Conservation (phyloP, 179 eudicot genomes). For the Amaranthus tricolor region DNA sequence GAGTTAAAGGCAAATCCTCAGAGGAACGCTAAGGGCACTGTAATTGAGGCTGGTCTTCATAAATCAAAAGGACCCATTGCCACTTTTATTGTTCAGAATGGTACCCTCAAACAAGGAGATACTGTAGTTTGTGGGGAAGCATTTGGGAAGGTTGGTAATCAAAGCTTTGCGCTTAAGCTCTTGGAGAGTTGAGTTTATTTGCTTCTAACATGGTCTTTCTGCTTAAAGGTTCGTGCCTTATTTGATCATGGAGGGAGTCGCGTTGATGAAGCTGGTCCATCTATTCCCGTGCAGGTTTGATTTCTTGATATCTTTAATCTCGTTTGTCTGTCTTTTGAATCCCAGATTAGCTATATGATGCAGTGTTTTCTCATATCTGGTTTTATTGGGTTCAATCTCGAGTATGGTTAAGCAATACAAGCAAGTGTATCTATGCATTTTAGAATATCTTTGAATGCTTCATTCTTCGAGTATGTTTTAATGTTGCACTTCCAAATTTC, state of each 20-base stretch:
- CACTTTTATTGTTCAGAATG: slow-evolving; percentile 96
- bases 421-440: not conserved
- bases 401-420: not conserved
- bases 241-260: slow-evolving; percentile 87
- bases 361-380: not conserved
- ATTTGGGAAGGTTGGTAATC: slow-evolving; percentile 80
- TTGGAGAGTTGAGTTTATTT: not conserved
- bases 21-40: slow-evolving; percentile 84
- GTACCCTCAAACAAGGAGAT: slow-evolving; percentile 87
- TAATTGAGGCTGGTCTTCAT: slow-evolving; percentile 96
- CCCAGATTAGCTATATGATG: not conserved
- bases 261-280: slow-evolving; percentile 90
- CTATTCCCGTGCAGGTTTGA: slow-evolving; percentile 83
- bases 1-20: slow-evolving; percentile 94
- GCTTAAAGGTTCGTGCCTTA: slow-evolving; percentile 75
- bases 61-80: slow-evolving; percentile 92
- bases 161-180: slow-evolving; percentile 11
- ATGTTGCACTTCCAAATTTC: not conserved
- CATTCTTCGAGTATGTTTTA: not conserved
- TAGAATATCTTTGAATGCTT: not conserved
- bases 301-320: slow-evolving; percentile 1
- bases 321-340: not conserved
- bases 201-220: slow-evolving; percentile 24
- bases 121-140: slow-evolving; percentile 90
- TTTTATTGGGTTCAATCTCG: not conserved